Conservation (phyloP, 306 rosid species). For the Vigna trinervia region DNA sequence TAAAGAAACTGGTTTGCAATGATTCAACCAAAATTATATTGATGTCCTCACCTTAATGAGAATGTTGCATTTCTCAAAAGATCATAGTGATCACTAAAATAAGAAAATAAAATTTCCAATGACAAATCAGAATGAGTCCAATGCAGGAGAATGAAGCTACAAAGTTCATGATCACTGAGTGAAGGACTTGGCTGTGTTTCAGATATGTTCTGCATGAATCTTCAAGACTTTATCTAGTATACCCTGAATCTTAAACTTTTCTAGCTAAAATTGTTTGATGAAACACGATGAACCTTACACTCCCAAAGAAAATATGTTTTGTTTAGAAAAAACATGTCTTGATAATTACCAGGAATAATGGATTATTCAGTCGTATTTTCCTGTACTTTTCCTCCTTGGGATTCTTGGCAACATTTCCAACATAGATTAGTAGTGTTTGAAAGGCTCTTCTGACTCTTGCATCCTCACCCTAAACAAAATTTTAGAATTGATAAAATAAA, state of each 20-base stretch:
- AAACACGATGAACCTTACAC: background rate
- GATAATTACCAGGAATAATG: conserved; percentile 61
- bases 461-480: conserved; percentile 60
- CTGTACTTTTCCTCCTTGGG: conserved; percentile 79
- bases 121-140: background rate
- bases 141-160: background rate
- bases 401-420: conserved; percentile 77
- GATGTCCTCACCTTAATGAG: background rate
- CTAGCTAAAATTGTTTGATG: background rate
- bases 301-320: background rate
- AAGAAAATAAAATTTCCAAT: conserved; percentile 2
- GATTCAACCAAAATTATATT: background rate
- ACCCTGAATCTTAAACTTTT: background rate
- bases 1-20: background rate
- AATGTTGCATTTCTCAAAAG: background rate
- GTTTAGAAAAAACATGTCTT: background rate
- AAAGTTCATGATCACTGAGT: background rate
- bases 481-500: background rate
- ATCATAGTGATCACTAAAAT: background rate
- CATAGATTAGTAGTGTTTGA: conserved; percentile 69
- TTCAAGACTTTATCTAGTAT: background rate
- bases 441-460: conserved; percentile 71
- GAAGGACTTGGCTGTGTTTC: background rate
- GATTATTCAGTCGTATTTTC: conserved; percentile 78
- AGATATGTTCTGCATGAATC: background rate